phyloP scores from a whole-genome alignment of 2,329 filamentous ascomycete genomes.

The Fusarium veterinarium region DNA sequence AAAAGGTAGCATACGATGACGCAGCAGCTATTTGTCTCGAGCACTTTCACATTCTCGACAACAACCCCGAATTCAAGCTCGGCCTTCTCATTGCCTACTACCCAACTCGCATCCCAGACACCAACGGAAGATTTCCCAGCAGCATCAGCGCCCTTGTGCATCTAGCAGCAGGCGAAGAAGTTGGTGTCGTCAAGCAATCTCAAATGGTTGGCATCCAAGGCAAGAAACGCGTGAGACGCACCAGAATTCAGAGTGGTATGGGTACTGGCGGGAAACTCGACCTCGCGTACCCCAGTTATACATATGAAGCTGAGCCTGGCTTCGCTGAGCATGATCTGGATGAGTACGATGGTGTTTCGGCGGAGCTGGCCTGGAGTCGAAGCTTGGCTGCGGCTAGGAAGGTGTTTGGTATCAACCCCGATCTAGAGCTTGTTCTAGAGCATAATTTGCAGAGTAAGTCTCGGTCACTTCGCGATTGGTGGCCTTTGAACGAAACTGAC shows the following conservation, averaged over 20 bases:
- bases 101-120: conserved; percentile 57
- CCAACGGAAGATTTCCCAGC: conserved; percentile 54
- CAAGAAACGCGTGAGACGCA: conserved; percentile 51
- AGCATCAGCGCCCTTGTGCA: conserved; percentile 56
- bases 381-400: conserved; percentile 69
- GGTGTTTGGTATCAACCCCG: conserved; percentile 72
- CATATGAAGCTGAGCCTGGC: conserved; percentile 65
- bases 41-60: conserved; percentile 58
- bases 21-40: conserved; percentile 57
- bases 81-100: conserved; percentile 59
- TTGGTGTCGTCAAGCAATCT: conserved; percentile 55
- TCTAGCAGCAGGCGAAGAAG: conserved; percentile 52
- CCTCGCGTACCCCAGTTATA: conserved; percentile 54
- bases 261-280: conserved; percentile 52
- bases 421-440: conserved; percentile 74
- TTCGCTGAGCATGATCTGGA: conserved; percentile 79
- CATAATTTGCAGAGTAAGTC: conserved; percentile 69
- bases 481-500: background rate
- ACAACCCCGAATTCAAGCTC: conserved; percentile 58
- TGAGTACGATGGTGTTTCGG: conserved; percentile 72
- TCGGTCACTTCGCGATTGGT: rapidly evolving
- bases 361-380: conserved; percentile 76
- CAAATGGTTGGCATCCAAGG: conserved; percentile 60
- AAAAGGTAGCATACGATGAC: conserved; percentile 54
- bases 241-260: conserved; percentile 51